Evolutionary conservation across 345 rosid species (phyloP).

Genomic region (Pistacia atlantica): DNA sequence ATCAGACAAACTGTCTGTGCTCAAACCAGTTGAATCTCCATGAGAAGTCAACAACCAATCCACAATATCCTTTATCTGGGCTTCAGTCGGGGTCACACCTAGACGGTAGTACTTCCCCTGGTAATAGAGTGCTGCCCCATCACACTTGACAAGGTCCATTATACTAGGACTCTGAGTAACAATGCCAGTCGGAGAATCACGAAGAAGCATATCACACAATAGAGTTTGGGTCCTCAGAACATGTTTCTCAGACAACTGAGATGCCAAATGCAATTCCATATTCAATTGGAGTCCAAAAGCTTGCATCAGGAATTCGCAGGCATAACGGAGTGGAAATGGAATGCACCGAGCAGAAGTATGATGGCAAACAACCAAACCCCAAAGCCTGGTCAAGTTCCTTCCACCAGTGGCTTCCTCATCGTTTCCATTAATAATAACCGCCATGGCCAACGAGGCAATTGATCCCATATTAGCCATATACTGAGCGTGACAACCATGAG

Average conservation of each 20-base stretch:
- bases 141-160: conserved; percentile 94
- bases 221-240: conserved; percentile 93
- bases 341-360: conserved; percentile 91
- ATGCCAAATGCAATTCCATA: conserved; percentile 95
- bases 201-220: conserved; percentile 96
- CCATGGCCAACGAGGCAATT: conserved; percentile 85
- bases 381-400: conserved; percentile 74
- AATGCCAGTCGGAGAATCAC: conserved; percentile 93
- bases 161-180: conserved; percentile 95
- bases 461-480: conserved; percentile 98
- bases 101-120: conserved; percentile 70
- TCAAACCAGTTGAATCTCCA: conserved; percentile 92
- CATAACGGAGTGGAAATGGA: conserved; percentile 92
- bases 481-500: conserved; percentile 96
- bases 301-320: conserved; percentile 98
- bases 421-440: conserved; percentile 83
- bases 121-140: conserved; percentile 93
- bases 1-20: conserved; percentile 92
- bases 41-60: conserved; percentile 88
- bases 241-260: conserved; percentile 85
- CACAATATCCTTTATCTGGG: conserved; percentile 80
- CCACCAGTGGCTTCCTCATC: conserved; percentile 76
- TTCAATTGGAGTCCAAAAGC: conserved; percentile 95
- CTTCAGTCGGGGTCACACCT: conserved; percentile 86
- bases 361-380: conserved; percentile 99